Evolutionary conservation across 768 basidiomycete species (phyloP), one percentile per base, ranked within the genome.

Genomic region (Boletus subcaerulescens): DNA sequence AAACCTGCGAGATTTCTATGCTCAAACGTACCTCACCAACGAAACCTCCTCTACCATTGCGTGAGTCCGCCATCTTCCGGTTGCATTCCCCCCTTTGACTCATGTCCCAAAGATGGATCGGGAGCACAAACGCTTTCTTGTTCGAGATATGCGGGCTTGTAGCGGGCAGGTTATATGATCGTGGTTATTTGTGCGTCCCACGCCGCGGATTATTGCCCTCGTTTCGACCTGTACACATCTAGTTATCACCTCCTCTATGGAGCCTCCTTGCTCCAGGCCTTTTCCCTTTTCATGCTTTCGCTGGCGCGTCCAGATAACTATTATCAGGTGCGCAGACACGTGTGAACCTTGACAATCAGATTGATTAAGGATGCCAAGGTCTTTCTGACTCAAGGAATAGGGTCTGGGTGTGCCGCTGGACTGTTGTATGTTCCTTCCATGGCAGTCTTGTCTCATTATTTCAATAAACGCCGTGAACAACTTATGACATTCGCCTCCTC

Each of bases 401-500:
- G 70, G 0, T 65, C 74, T n/a, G 81, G 82, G 10, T 69, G 82
- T 12, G 77, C 79, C 5, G 65, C 68, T 1, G 83, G 83, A 11
- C 43, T 83, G 38, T 59, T 76, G 5, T 82, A 80, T 59, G 64
- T 81, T 33, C 82, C 80, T 6, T 69, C 73, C 15, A 63, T 80
- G 58, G 76, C 75, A 15, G 72, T 84, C 36, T 66, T 80, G 5
- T 76, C 78, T 12, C 83, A 85, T 56, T 78, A 80, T 61, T 86
- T 84, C 66, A 68, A 75, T 29, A 69, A 64, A 24, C 73, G 74
- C 26, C 74, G 78, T 13, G 75, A 77, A 6, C 64, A 83, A 36
- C 82, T 80, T 0, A 80, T 83, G 56, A 80, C 83, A 15, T 69
- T 86, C 41, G 80, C 75, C 35, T 80, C 80, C 14, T 79, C 81